Evolutionary conservation across 129 eudicot species (phyloP), one percentile per base, ranked within the genome.

Genomic region (Solidago caesia): DNA sequence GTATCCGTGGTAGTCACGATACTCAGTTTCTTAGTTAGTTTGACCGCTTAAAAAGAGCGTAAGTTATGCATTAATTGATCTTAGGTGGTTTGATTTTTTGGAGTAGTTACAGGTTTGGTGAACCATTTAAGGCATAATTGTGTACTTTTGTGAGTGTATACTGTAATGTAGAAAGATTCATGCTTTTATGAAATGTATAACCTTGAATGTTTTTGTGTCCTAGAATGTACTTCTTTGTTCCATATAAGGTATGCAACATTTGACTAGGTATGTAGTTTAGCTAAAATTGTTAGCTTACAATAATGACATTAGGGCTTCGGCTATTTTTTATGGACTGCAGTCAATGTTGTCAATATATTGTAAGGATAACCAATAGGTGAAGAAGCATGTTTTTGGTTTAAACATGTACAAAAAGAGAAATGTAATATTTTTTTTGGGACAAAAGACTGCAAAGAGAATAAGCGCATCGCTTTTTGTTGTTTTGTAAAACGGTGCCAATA

Each of bases 101-200:
- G 72, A 51, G 65, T 64, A 10, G 7, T 63, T 2, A 49, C 3
- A 48, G 49, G 42, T 48, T 62, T 64, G 43, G 64, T 46, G 64
- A 49, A 6, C 4, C 10, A 73, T 25, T 29, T 45, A 60, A 73
- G 46, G 77, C 70, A 73, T 73, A 73, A 27, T 26, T 55, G 45
- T 73, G 77, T 59, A 33, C 45, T 58, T 44, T 25, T 72, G 67
- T 11, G 44, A 42, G 56, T 56, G 44, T 58, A 57, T 11, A 56
- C 8, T 71, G 44, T 43, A 29, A 15, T 46, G 10, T 10, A 44
- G 67, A 72, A 44, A 27, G 45, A 61, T 61, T 45, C 1, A 46
- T 27, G 71, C 14, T 21, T 7, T 51, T 42, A 49, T 41, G 27
- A 44, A 58, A 2, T 72, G 21, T 72, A 21, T 72, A 42, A 55